Base-by-base conservation (phyloP, 345 rosid genomes). In the Cardamine chenopodiifolia region DNA sequence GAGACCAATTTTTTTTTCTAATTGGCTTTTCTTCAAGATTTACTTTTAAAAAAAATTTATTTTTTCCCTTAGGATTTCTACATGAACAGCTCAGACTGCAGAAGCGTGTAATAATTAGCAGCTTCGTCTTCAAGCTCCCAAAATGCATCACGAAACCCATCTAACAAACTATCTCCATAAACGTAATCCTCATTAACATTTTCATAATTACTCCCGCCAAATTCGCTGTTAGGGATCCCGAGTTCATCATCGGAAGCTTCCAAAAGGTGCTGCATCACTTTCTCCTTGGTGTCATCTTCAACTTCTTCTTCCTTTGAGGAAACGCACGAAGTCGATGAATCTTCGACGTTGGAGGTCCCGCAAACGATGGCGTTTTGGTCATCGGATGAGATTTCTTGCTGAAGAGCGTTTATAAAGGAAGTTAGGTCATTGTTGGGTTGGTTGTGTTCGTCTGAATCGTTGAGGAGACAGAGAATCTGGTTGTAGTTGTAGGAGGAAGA, bases 231-330 rank as follows among this genome's bases (percentile, higher is more conserved):
- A 19, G 96, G 96, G 32, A 92, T 88, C 48, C 97, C 97, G 11
- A 92, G 90, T 79, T 92, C 97, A 44, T 92, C 97, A 56, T 89
- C 97, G 0, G 96, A 88, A 3, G 96, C 97, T 81, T 92, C 90
- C 4, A 90, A 87, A 34, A 89, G 84, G 74, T 82, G 96, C 63
- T 87, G 86, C 29, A 92, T 92, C 7, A 92, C 92, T 20, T 79
- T 74, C 73, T 86, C 87, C 13, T 77, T 75, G 28, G 82, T 86
- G 1, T 74, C 76, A 8, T 75, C 80, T 18, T 65, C 83, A 7
- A 47, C 85, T 2, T 69, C 56, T 82, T 5, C 68, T 80, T 63
- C 69, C 74, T 18, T 72, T 0, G 79, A 77, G 2, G 81, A 67
- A 29, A 75, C 71, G 12, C 83, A 63, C 6, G 67, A 48, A 13